Evolutionary conservation across 176 grass and related monocot species (phyloP), one percentile per base, ranked within the genome.

Genomic region (Cenchrus purpureus): DNA sequence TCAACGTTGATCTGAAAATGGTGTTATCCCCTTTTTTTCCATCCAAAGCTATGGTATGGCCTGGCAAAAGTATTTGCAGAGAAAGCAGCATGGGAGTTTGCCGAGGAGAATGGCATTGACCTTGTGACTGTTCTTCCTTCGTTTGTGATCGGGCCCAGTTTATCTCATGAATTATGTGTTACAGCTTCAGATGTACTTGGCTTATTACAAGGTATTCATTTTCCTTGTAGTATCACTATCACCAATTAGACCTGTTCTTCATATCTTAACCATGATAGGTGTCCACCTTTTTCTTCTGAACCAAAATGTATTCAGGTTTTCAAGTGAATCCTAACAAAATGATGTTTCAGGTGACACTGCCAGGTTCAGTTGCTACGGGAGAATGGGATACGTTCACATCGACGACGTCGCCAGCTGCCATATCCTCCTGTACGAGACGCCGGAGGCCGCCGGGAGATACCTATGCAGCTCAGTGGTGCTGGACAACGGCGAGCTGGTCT

Each of bases 351-450:
- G 95, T 71, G 90, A 94, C 70, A 82, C 84, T 1, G 83, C 90
- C 12, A 97, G 86, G 74, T 94, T 94, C 78, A 92, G 86, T n/a
- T 91, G 53, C 11, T 88, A 97, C 75, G 95, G 95, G 5, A 91
- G 95, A 73, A 97, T 97, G 95, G 95, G 95, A 71, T 97, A 94
- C 83, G 95, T 94, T 55, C 95, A 94, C 71, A 97, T 92, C 29
- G 95, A 97, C 65, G 95, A 97, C 22, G 95, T 94, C 34, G 95
- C 90, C 1, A 64, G 84, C 29, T 89, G 95, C 85, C 95, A 97
- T 60, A 94, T 97, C 68, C 81, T 97, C 59, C 88, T 94, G 78
- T 97, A 97, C 32, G 92, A 97, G 83, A 65, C 86, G 81, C 77
- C 81, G 0, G 85, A 87, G 57, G 92, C n/a, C n/a, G 68, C 71